phyloP scores from a whole-genome alignment of 306 rosid species.

The Pyrus communis region DNA sequence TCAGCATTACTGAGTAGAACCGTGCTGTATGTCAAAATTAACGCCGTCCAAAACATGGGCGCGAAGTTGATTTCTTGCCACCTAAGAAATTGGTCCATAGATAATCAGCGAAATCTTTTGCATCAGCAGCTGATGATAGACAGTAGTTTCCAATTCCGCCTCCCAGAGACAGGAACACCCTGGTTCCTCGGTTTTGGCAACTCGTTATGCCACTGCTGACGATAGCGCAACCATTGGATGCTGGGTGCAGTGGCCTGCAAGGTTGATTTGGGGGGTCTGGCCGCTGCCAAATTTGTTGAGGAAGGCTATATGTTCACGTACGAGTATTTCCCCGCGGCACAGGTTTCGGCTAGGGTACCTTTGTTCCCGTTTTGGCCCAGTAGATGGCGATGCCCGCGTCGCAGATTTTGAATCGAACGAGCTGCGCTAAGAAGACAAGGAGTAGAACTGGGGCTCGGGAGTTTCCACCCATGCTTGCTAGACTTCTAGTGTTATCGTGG shows the following conservation, averaged over 20 bases:
- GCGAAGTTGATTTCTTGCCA: constrained; percentile 37
- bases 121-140: constrained; percentile 38
- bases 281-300: constrained; percentile 30
- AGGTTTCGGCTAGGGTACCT: constrained; percentile 55
- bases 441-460: constrained; percentile 4
- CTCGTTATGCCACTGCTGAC: constrained; percentile 33
- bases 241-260: constrained; percentile 60
- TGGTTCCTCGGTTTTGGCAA: constrained; percentile 53
- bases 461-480: constrained; percentile 17
- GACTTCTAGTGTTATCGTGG: neutral
- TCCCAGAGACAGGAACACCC: constrained; percentile 57
- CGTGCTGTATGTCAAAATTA: constrained; percentile 65
- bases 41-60: constrained; percentile 66
- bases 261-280: constrained; percentile 51
- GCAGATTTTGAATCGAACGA: constrained; percentile 16
- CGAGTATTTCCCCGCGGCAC: constrained; percentile 45
- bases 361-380: constrained; percentile 65
- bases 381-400: constrained; percentile 42
- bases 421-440: constrained; percentile 12
- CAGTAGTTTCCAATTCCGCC: constrained; percentile 52
- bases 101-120: constrained; percentile 32
- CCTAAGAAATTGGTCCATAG: constrained; percentile 74
- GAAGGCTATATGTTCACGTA: constrained; percentile 43
- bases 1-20: constrained; percentile 27
- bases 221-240: constrained; percentile 26